phyloP scores from a whole-genome alignment of 1,284 basidiomycete species.

The Marasmius oreades region DNA sequence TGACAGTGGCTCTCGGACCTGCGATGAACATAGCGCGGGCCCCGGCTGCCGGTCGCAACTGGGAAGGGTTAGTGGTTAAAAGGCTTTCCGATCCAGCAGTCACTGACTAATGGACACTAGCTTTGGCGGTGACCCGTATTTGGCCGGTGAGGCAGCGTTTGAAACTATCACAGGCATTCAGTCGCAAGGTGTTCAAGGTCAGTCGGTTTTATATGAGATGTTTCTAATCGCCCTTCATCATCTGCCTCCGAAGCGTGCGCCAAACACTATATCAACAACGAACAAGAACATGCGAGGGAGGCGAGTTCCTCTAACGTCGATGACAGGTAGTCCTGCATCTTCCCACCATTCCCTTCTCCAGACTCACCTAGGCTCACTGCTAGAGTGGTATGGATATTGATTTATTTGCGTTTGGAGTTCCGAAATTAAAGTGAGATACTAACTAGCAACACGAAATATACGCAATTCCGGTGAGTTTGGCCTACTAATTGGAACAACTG shows the following conservation, averaged over 20 bases:
- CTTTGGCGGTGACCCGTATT: constrained; percentile 58
- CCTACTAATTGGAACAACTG: constrained; percentile 8
- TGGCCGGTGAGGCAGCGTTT: constrained; percentile 59
- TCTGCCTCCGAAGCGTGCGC: constrained; percentile 36
- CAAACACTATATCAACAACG: constrained; percentile 64
- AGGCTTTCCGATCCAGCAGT: neutral
- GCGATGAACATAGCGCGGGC: constrained; percentile 58
- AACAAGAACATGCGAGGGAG: constrained; percentile 56
- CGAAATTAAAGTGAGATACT: neutral
- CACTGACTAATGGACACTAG: constrained; percentile 23
- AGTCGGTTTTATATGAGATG: neutral
- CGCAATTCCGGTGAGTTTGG: constrained; percentile 38
- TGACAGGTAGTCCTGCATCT: constrained; percentile 40
- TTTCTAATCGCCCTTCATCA: neutral
- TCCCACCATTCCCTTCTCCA: neutral
- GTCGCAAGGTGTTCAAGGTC: constrained; percentile 53
- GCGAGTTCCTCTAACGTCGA: constrained; percentile 60
- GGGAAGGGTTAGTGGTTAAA: constrained; percentile 54
- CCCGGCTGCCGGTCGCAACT: constrained; percentile 66
- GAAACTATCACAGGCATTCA: constrained; percentile 60
- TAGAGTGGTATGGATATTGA: constrained; percentile 28
- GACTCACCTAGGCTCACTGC: neutral
- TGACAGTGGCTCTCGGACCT: constrained; percentile 54
- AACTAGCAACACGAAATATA: constrained; percentile 57
- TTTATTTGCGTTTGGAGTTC: neutral